Percentiles rank a stretch among this genome's conserved stretches.
phyloP scores from a whole-genome alignment of 1,284 basidiomycete genomes.

The Meira nashicola region DNA sequence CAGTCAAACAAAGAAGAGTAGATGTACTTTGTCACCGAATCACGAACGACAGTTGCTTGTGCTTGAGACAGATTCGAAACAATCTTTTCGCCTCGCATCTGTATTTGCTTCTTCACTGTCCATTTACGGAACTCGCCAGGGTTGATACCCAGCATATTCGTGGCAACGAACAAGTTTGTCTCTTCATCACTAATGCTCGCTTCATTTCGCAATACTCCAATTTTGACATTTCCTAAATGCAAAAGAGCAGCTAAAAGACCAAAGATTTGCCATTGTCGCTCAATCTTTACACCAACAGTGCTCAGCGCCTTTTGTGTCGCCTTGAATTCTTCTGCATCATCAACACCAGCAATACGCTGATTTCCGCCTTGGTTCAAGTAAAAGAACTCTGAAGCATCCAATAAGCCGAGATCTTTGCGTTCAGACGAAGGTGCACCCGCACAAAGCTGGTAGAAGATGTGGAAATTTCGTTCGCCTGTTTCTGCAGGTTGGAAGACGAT shows the following conservation, averaged over 20 bases:
- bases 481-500: slow-evolving; percentile 83
- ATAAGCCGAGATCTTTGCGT: slow-evolving; percentile 85
- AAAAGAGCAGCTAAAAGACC: slow-evolving; percentile 84
- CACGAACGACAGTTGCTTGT: slow-evolving; percentile 90
- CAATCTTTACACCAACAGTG: slow-evolving; percentile 92
- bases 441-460: slow-evolving; percentile 99
- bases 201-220: slow-evolving; percentile 75
- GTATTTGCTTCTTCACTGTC: slow-evolving; percentile 96
- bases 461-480: slow-evolving; percentile 81
- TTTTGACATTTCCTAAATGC: slow-evolving; percentile 92
- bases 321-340: slow-evolving; percentile 92
- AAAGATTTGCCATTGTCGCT: slow-evolving; percentile 98
- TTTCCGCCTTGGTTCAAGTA: slow-evolving; percentile 92
- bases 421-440: slow-evolving; percentile 92
- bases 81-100: slow-evolving; percentile 91
- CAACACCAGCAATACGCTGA: slow-evolving; percentile 75
- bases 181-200: slow-evolving; percentile 81
- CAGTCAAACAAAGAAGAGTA: slow-evolving; percentile 99
- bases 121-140: slow-evolving; percentile 96
- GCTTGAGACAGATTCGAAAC: slow-evolving; percentile 76
- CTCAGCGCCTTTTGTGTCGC: slow-evolving; percentile 89
- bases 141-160: slow-evolving; percentile 83
- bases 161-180: slow-evolving; percentile 71
- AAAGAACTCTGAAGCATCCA: slow-evolving; percentile 77
- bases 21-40: slow-evolving; percentile 96